Conservation (phyloP, 768 basidiomycete species). For the Podaxis sp. region DNA sequence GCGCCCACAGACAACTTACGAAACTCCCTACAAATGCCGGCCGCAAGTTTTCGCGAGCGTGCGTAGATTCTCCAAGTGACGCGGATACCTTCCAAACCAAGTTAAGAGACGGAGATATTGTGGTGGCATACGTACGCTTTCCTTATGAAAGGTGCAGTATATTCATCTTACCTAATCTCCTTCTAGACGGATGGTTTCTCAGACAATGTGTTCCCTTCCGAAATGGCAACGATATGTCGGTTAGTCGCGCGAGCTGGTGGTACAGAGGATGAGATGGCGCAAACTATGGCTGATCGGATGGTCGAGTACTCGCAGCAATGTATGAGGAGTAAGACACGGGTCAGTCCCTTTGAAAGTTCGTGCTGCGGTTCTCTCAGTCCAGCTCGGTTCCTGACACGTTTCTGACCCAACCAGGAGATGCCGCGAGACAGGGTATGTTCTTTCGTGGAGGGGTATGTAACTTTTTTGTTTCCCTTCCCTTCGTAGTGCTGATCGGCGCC, state of each 20-base stretch:
- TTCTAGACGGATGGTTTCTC: constrained; percentile 52
- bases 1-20: constrained; percentile 44
- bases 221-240: constrained; percentile 69
- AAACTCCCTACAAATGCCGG: constrained; percentile 46
- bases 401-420: constrained; percentile 44
- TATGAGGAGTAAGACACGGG: constrained; percentile 63
- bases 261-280: constrained; percentile 60
- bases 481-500: constrained; percentile 13
- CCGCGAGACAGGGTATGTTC: constrained; percentile 60
- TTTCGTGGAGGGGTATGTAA: constrained; percentile 75
- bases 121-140: constrained; percentile 44
- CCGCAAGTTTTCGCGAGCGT: constrained; percentile 46
- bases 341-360: constrained; percentile 76
- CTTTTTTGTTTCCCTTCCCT: constrained; percentile 7
- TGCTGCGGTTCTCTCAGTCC: constrained; percentile 9
- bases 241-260: constrained; percentile 56
- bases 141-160: not conserved
- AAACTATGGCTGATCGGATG: constrained; percentile 69
- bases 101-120: constrained; percentile 50
- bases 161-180: not conserved
- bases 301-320: constrained; percentile 67
- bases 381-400: not conserved
- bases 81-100: constrained; percentile 44
- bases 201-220: constrained; percentile 65
- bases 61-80: constrained; percentile 49